Percentiles rank a stretch among this genome's conserved stretches.
Evolutionary conservation across 1,284 basidiomycete species (phyloP).

Genomic region (Mixia osmundae): DNA sequence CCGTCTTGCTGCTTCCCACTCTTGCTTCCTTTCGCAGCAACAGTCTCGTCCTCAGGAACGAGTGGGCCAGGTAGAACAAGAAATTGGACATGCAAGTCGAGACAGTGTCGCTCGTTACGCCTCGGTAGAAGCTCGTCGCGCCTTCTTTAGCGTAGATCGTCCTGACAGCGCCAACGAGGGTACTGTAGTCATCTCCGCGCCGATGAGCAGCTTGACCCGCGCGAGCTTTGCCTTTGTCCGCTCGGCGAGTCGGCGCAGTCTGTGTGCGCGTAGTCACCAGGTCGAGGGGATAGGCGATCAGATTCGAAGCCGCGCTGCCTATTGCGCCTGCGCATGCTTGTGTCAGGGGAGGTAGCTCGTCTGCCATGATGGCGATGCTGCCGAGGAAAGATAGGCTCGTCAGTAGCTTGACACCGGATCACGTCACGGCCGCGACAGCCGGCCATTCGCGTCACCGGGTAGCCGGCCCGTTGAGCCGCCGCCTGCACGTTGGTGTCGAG

Average conservation of each 20-base stretch:
- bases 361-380: too few species aligned
- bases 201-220: background rate
- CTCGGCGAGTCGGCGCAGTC: constrained; percentile 7
- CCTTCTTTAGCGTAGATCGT: constrained; percentile 14
- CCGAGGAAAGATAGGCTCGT: too few species aligned
- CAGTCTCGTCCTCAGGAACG: constrained; percentile 7
- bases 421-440: too few species aligned
- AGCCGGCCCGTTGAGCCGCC: too few species aligned
- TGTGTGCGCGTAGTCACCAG: constrained; percentile 25
- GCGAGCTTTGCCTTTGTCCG: background rate
- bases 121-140: constrained; percentile 19
- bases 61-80: constrained; percentile 23
- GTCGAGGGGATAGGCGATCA: constrained; percentile 28
- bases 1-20: constrained; percentile 3
- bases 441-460: too few species aligned
- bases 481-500: too few species aligned
- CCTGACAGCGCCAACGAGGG: constrained; percentile 9
- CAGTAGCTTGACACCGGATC: too few species aligned
- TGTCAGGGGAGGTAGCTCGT: background rate
- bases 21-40: constrained; percentile 1
- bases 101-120: constrained; percentile 24
- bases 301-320: constrained; percentile 16
- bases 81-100: constrained; percentile 24
- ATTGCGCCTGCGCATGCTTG: background rate
- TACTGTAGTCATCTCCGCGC: constrained; percentile 5